These are phyloP conservation scores for Chloromonas sp. DNA, from an alignment of 163 green algal species.

Conservation along the genomic window DNA sequence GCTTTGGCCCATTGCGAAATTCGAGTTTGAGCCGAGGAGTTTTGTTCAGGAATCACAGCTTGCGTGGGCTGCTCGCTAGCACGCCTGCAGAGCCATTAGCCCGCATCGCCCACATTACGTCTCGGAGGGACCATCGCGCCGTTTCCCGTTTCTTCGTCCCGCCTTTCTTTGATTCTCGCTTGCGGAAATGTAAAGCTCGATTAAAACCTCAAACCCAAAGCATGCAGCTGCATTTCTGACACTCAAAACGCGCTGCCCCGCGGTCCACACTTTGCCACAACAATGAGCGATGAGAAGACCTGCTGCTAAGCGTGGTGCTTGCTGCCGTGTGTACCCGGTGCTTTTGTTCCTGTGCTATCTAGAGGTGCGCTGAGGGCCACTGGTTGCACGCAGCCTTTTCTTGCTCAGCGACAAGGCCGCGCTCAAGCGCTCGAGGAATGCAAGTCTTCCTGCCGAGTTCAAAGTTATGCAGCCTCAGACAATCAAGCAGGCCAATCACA, in stretches of 20 bases:
- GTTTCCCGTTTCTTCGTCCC: no score
- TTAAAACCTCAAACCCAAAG: not conserved
- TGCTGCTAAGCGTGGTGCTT: not conserved
- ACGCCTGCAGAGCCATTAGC: no score
- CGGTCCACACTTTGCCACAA: not conserved
- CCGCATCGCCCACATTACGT: no score
- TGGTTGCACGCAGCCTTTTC: not conserved
- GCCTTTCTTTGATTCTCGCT: not conserved
- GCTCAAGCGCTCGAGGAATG: not conserved
- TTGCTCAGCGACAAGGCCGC: not conserved
- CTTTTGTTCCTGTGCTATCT: not conserved
- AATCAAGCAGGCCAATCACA: not conserved
- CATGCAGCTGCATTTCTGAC: not conserved
- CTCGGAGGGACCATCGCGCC: no score
- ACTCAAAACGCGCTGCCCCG: not conserved
- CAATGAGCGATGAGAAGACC: not conserved
- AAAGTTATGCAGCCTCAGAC: no score
- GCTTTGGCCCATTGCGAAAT: not conserved
- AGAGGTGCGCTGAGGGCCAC: not conserved
- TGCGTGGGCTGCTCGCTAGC: no score
- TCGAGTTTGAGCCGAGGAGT: no score
- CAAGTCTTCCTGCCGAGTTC: not conserved
- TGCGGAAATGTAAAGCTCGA: not conserved
- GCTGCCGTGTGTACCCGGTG: not conserved
- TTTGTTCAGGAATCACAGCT: no score